Base-by-base conservation (phyloP, 73 alveolate genomes). In the Stentor roeselii region DNA sequence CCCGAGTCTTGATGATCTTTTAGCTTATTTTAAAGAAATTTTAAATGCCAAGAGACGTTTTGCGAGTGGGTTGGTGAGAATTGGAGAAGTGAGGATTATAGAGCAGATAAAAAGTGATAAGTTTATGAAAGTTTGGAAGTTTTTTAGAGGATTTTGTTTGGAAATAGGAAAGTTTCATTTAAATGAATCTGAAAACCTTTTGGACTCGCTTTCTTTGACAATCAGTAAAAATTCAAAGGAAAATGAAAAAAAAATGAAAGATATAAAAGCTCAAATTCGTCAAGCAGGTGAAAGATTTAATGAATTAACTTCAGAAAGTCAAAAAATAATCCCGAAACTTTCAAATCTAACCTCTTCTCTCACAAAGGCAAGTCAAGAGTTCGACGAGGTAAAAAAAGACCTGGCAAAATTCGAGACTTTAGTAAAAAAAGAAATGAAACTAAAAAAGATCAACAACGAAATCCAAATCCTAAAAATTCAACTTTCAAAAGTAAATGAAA, bases 381-480 rank as follows among this genome's bases (percentile, higher is more conserved):
- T 21, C 34, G 27, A 34, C 11, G 80, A 67, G 0, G 80, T 40
- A 0, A 67, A 34, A 67, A 67, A 67, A 34, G 80, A 67, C 34
- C 34, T 67, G 37, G 80, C 37, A 21, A 36, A 21, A 11, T 67
- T 1, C 34, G 80, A 67, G 2, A 67, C 80, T 67, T 67, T 67
- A 34, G 37, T 67, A 40, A 67, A 67, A 67, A 67, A 67, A 67
- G 80, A 67, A 34, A 67, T 67, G 80, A 67, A 67, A 34, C 80
- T 67, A 40, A 67, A 67, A 2, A 21, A 21, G 3, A 67, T 32
- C 1, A 67, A 67, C 11, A 67, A 67, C 34, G 80, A 67, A 2
- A 40, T 67, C 41, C 21, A 32, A 15, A 67, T 27, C 0, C 21
- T 67, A 21, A 21, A 67, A 34, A 67, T 27, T 32, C n/a, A 21